Conservation (phyloP, 116 monocot species). For the Dioscorea cayenensis region DNA sequence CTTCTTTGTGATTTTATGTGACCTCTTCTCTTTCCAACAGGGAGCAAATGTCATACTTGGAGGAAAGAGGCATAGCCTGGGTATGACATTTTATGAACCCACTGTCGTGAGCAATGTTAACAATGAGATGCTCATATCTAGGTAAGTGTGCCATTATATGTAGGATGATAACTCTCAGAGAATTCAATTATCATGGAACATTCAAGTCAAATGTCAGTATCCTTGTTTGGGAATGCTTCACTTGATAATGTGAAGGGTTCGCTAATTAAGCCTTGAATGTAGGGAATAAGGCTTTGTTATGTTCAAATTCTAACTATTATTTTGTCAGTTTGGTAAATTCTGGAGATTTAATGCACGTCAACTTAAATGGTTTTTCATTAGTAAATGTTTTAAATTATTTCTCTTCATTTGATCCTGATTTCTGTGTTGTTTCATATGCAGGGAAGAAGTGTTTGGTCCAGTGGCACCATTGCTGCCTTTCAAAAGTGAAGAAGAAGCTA, state of each 20-base stretch:
- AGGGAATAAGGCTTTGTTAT: background rate
- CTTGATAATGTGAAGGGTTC: background rate
- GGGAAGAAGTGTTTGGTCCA: conserved; percentile 98
- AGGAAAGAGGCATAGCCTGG: conserved; percentile 87
- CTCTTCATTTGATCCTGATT: background rate
- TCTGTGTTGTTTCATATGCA: conserved; percentile 7
- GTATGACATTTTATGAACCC: conserved; percentile 95
- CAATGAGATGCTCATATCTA: conserved; percentile 72
- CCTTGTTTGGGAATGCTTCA: background rate
- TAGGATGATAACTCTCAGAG: background rate
- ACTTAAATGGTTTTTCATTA: background rate
- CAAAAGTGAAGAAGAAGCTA: conserved; percentile 95
- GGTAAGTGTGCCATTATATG: conserved; percentile 25
- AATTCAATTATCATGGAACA: background rate
- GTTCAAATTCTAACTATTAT: background rate
- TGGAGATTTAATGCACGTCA: background rate
- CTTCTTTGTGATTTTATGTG: too few species aligned
- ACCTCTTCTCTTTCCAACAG: conserved; percentile 18
- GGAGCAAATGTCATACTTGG: conserved; percentile 83
- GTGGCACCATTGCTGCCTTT: conserved; percentile 88
- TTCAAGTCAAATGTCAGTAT: background rate
- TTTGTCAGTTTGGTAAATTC: background rate
- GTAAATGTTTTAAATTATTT: background rate
- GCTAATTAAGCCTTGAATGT: background rate
- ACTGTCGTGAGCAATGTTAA: conserved; percentile 78